Base-by-base conservation (phyloP, 2,329 filamentous ascomycete species). In the Diplodia sapinea region DNA sequence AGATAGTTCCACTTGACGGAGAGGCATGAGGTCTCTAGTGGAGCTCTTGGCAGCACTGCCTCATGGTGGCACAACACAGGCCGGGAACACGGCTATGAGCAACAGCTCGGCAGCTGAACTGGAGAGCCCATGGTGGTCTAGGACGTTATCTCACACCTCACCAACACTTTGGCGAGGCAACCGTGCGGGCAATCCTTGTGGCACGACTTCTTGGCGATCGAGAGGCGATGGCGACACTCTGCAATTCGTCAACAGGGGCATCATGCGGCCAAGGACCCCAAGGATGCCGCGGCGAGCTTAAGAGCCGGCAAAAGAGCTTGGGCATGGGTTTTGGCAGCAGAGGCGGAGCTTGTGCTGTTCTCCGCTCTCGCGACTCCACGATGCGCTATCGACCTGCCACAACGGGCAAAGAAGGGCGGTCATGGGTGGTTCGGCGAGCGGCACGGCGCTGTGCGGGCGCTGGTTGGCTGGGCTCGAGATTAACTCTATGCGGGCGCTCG, bases 371-470 rank as follows among this genome's bases (percentile, higher is more conserved):
- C 49, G 36, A 43, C 62, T 40, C 62, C 50, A 43, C 36, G 50
- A 50, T 26, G 61, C 61, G 31, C 20, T 55, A 65, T 65, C 62
- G 33, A 66, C 63, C 51, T 57, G 63, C 63, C 63, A 9, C 5
- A 33, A 57, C 26, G 23, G 63, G 38, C 40, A 56, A 52, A 8
- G 38, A 52, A 40, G 31, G 33, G 31, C 17, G 9, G n/a, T 43
- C 33, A 15, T 31, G n/a, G 15, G 20, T 47, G 5, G 43, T 43
- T 56, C 40, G 63, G 50, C 51, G 40, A 49, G 51, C 40, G 49
- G 49, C 33, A 57, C 51, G 43, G 29, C 26, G n/a, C 12, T 12
- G 31, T 15, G 51, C 52, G 52, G 47, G 62, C 33, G 38, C 36
- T 65, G 36, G 47, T 55, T 57, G 52, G 20, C 38, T 38, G 38